Conservation (phyloP, 164 flowering plant genomes). For the Pachysandra terminalis region DNA sequence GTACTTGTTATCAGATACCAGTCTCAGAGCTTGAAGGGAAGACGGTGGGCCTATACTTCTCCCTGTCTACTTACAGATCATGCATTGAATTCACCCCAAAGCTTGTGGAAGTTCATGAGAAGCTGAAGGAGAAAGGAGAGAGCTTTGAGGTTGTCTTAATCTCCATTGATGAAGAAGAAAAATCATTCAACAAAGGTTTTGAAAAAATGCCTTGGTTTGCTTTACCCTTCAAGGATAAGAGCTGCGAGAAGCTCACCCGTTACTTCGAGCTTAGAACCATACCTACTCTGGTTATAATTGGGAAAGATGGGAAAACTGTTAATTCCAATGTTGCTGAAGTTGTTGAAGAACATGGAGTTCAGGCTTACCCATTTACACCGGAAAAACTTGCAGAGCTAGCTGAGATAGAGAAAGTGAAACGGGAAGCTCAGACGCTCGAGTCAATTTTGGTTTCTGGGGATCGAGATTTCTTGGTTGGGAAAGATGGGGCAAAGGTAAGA, state of each 20-base stretch:
- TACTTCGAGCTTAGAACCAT: constrained; percentile 17
- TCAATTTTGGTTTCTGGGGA: constrained; percentile 32
- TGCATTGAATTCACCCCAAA: constrained; percentile 17
- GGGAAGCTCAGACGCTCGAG: constrained; percentile 30
- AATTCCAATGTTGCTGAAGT: constrained; percentile 19
- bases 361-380: constrained; percentile 33
- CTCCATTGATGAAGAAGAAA: constrained; percentile 17
- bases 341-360: constrained; percentile 21
- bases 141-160: constrained; percentile 25
- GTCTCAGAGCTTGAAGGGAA: constrained; percentile 37
- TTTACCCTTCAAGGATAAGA: constrained; percentile 23
- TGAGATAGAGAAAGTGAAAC: constrained; percentile 27
- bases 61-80: not conserved
- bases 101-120: constrained; percentile 20
- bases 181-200: constrained; percentile 12
- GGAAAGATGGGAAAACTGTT: constrained; percentile 29
- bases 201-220: constrained; percentile 24
- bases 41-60: constrained; percentile 31
- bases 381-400: constrained; percentile 28
- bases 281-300: constrained; percentile 24
- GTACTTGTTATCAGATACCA: constrained; percentile 19
- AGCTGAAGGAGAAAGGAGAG: constrained; percentile 25
- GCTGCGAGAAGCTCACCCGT: constrained; percentile 1
- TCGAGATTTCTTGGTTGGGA: constrained; percentile 27
- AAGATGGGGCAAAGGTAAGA: constrained; percentile 31